These are phyloP conservation scores for Gamarada debralockiae DNA, from an alignment of 495 filamentous ascomycete species.

Conservation along the genomic window DNA sequence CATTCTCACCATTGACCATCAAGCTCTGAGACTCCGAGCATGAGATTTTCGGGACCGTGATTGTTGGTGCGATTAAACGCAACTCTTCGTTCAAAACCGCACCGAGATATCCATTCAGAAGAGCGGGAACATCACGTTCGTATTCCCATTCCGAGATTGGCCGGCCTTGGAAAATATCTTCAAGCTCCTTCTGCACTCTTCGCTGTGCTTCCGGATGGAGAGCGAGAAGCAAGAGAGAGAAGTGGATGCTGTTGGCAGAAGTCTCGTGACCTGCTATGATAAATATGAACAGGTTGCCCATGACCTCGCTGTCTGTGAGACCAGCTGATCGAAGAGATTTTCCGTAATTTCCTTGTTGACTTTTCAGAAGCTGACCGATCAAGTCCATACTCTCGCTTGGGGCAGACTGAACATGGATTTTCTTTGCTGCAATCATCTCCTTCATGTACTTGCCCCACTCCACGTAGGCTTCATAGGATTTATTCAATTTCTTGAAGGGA, in stretches of 20 bases:
- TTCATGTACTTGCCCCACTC: constrained; percentile 64
- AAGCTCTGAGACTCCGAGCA: constrained; percentile 50
- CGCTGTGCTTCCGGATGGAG: constrained; percentile 54
- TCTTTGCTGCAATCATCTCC: constrained; percentile 45
- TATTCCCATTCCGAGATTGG: constrained; percentile 59
- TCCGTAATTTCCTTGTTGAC: too few species aligned
- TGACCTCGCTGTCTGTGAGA: constrained; percentile 42
- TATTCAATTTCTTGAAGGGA: too few species aligned
- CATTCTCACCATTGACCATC: constrained; percentile 43
- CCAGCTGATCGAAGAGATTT: too few species aligned
- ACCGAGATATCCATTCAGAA: constrained; percentile 54
- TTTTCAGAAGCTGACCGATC: too few species aligned
- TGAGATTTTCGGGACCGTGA: constrained; percentile 53
- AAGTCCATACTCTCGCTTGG: too few species aligned
- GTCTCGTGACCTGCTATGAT: constrained; percentile 70
- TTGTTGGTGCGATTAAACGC: constrained; percentile 52
- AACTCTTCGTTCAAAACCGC: constrained; percentile 67
- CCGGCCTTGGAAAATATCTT: constrained; percentile 46
- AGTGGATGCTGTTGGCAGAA: constrained; percentile 63
- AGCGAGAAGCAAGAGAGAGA: constrained; percentile 56
- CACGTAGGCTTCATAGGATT: constrained; percentile 45
- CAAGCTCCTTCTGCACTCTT: constrained; percentile 56
- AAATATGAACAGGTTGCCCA: constrained; percentile 70
- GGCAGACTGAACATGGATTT: too few species aligned
- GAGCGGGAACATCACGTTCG: constrained; percentile 31